Evolutionary conservation across 75 land plant genomes (phyloP).

Genomic region (Pinus albicaulis): DNA sequence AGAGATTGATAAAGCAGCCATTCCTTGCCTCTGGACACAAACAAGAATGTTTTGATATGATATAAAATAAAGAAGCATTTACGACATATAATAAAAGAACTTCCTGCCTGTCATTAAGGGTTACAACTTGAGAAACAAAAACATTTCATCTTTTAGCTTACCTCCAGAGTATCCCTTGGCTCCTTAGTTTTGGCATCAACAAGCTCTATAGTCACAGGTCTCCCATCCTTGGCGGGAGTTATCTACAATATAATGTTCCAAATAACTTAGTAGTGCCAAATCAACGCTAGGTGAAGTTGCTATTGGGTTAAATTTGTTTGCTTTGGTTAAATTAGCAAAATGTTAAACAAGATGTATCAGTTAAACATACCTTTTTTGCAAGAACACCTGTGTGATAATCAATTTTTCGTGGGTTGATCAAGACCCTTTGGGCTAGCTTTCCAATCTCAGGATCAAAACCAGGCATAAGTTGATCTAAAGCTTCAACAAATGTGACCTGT

Average conservation of each 20-base stretch:
- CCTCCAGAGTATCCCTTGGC: constrained; percentile 94
- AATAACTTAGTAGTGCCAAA: constrained; percentile 1
- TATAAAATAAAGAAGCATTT: background rate
- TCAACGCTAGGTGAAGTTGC: background rate
- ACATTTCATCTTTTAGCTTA: constrained; percentile 14
- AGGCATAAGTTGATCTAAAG: constrained; percentile 98
- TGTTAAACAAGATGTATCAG: background rate
- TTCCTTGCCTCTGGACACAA: background rate
- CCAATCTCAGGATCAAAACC: constrained; percentile 99
- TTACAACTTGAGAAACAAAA: background rate
- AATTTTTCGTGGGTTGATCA: constrained; percentile 94
- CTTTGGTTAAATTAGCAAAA: background rate
- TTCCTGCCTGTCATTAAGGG: background rate
- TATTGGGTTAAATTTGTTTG: background rate
- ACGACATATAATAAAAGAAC: background rate
- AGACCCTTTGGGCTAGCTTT: constrained; percentile 93
- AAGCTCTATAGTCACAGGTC: constrained; percentile 91
- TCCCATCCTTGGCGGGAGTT: constrained; percentile 99
- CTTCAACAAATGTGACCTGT: constrained; percentile 99
- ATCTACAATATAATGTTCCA: constrained; percentile 48
- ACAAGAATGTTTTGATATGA: background rate
- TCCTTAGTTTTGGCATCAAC: constrained; percentile 98
- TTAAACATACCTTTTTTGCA: constrained; percentile 80
- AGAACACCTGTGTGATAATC: constrained; percentile 96
- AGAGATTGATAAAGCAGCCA: background rate